These are phyloP conservation scores for Xylaria flabelliformis DNA, from an alignment of 495 filamentous ascomycete species.

Conservation along the genomic window DNA sequence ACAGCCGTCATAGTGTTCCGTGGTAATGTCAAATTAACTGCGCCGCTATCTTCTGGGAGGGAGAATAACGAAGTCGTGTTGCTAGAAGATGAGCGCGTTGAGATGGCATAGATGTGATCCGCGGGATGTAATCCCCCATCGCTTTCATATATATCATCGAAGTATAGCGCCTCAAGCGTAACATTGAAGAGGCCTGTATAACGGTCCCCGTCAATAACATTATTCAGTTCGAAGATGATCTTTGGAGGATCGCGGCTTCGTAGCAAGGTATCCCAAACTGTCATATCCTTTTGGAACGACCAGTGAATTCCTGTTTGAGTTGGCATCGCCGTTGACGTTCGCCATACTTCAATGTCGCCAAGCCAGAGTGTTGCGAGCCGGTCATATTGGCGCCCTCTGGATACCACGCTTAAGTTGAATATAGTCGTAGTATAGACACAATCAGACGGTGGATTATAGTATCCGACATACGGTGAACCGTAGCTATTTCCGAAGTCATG, in stretches of 20 bases:
- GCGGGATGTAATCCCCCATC: slow-evolving; percentile 52
- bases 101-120: slow-evolving; percentile 77
- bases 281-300: slow-evolving; percentile 87
- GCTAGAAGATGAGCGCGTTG: slow-evolving; percentile 58
- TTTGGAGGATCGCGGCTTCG: slow-evolving; percentile 69
- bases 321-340: slow-evolving; percentile 89
- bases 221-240: slow-evolving; percentile 84
- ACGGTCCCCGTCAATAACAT: slow-evolving; percentile 68
- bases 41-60: slow-evolving; percentile 70
- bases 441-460: slow-evolving; percentile 72
- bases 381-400: slow-evolving; percentile 79
- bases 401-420: slow-evolving; percentile 83
- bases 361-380: slow-evolving; percentile 81
- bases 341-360: slow-evolving; percentile 80
- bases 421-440: slow-evolving; percentile 77
- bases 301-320: slow-evolving; percentile 70
- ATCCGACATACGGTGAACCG: slow-evolving; percentile 79
- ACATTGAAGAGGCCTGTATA: slow-evolving; percentile 85
- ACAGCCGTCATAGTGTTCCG: slow-evolving; percentile 70
- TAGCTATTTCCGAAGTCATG: slow-evolving; percentile 82
- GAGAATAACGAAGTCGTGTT: slow-evolving; percentile 71
- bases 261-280: slow-evolving; percentile 72
- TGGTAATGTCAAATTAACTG: slow-evolving; percentile 64
- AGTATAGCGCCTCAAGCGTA: slow-evolving; percentile 82
- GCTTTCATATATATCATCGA: slow-evolving; percentile 52